Evolutionary conservation across 345 rosid species (phyloP), one percentile per base, ranked within the genome.

Genomic region (Fremontodendron californicum): DNA sequence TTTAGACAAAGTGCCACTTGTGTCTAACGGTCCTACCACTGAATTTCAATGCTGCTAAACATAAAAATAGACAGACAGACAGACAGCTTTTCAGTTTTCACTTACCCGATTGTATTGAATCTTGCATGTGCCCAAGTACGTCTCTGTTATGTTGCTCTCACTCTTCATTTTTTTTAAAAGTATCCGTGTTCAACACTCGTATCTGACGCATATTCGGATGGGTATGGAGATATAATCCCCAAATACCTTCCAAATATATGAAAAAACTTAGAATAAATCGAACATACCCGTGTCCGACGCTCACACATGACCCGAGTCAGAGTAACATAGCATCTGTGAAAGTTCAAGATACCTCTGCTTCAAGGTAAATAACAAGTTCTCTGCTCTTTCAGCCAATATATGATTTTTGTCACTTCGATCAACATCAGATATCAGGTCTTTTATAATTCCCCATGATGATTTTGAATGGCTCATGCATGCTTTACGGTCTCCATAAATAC

Each of bases 401-500:
- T 91, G 92, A 62, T 96, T 96, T 83, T 93, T 93, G 75, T 95
- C 97, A 7, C 78, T 86, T 71, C 92, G 71, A 73, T 89, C 91
- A 10, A 78, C 77, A n/a, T 79, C 96, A 5, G 93, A 86, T 88
- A 90, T 85, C 73, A 89, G 63, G 77, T 94, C 98, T 82, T 93
- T 95, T 29, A 93, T 92, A 90, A 90, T 80, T 76, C 81, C 82
- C 99, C 99, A 91, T 8, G 99, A 95, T 25, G 97, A 83, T 82
- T 86, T 93, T 42, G 97, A 93, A 61, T 91, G 84, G 80, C 80
- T 75, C 63, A 88, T 45, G 75, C 96, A 91, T 4, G 93, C 91
- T 84, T 96, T 96, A 7, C 93, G 92, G 92, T 67, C 94, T 88
- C 99, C 99, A 93, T 4, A 94, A 93, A 75, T 91, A 92, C 88